Base-by-base conservation (phyloP, 495 filamentous ascomycete species). In the Aspergillus wentii region DNA sequence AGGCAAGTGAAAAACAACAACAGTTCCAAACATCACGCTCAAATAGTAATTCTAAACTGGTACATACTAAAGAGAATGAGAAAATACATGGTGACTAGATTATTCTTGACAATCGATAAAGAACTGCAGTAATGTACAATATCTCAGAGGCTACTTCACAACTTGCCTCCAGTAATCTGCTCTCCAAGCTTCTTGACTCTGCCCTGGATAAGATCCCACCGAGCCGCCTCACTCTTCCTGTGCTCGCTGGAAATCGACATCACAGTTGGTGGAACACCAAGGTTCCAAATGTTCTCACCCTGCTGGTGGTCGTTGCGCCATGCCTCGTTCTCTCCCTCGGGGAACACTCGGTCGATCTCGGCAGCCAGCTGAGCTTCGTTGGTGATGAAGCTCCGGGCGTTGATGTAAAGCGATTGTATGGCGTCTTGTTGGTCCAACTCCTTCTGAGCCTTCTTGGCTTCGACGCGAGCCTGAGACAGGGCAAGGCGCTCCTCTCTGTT, bases 151-250 rank as follows among this genome's bases (percentile, higher is more conserved):
- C 25, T 33, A 23, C 37, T 36, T 65, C 57, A 75, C 57, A 83
- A 65, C 68, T 81, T 85, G 40, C 82, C 82, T 26, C 82, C 82
- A 14, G 79, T 85, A 44, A 86, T 61, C 54, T 77, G 67, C 61
- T 86, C 82, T 14, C 70, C 78, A 49, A 86, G 71, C 57, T 69
- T 74, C 65, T 69, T 75, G 46, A 84, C 63, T 59, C 82, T 73
- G 46, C 75, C 61, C 46, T 73, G 68, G 16, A 58, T 64, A 9
- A 76, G n/a, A 42, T 64, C 59, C 64, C 64, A 72, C 44, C 51
- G 59, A 50, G 43, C 42, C 30, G 46, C 35, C 48, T 61, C 61
- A 38, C 39, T 58, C 50, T 49, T 64, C 29, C 43, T 54, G 3
- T 44, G 37, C 27, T 59, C 59, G 26, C 53, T 60, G 46, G 57